phyloP scores from a whole-genome alignment of 305 asterid genomes.

The Fraxinus floribunda region DNA sequence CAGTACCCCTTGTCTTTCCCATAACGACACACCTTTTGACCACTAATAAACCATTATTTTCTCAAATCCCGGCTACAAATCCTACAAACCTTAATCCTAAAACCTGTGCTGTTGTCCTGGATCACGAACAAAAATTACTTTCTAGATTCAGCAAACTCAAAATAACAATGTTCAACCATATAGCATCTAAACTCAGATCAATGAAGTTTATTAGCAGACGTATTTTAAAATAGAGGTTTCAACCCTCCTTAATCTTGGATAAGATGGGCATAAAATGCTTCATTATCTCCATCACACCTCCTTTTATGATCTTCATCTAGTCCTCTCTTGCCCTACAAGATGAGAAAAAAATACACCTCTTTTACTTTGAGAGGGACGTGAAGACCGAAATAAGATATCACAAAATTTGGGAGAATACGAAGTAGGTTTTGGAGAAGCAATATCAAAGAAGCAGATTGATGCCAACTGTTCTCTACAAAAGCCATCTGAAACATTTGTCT shows the following conservation, averaged over 20 bases:
- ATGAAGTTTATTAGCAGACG: not conserved
- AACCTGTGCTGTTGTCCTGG: not conserved
- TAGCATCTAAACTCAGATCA: not conserved
- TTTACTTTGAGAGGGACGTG: constrained; percentile 42
- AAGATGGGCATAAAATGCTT: constrained; percentile 21
- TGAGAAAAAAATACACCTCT: constrained; percentile 41
- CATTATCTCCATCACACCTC: constrained; percentile 42
- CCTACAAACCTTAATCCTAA: constrained; percentile 8
- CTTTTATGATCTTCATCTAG: constrained; percentile 78
- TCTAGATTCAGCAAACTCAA: not conserved
- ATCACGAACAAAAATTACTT: not conserved
- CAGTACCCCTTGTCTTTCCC: not conserved
- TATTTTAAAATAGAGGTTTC: constrained; percentile 13
- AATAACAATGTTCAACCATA: not conserved
- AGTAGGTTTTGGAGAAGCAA: not conserved
- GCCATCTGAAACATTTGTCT: not conserved
- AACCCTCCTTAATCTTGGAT: not conserved
- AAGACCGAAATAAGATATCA: constrained; percentile 22
- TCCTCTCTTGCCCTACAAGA: constrained; percentile 78
- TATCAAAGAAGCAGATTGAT: not conserved
- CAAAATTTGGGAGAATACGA: constrained; percentile 6
- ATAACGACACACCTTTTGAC: not conserved
- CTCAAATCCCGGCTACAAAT: not conserved
- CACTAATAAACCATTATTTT: not conserved
- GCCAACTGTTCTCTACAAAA: constrained; percentile 1